These are phyloP conservation scores for Citrus australasica DNA, from an alignment of 345 rosid genomes.

Conservation along the genomic window DNA sequence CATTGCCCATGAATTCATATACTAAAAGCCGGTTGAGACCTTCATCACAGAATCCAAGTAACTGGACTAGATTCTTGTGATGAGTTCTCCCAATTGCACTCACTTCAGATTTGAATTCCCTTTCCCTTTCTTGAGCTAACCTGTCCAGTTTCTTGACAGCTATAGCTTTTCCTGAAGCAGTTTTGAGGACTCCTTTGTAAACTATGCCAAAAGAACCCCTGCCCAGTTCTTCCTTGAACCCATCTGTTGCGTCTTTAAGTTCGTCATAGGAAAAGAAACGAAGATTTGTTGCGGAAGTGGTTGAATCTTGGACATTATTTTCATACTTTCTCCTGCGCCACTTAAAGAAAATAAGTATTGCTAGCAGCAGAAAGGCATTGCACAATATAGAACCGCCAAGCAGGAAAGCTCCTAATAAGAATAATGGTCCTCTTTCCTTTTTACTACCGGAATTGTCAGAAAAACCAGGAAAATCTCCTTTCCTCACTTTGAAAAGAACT, in stretches of 20 bases:
- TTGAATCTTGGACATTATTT: neutral
- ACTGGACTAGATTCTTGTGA: conserved; percentile 19
- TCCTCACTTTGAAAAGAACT: conserved; percentile 20
- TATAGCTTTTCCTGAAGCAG: conserved; percentile 9
- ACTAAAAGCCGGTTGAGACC: conserved; percentile 19
- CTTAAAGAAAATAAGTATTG: neutral
- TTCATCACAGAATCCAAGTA: conserved; percentile 26
- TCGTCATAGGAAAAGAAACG: conserved; percentile 19
- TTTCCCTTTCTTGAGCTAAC: conserved; percentile 18
- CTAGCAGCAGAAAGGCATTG: conserved; percentile 7
- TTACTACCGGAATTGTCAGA: neutral
- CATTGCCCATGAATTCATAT: conserved; percentile 23
- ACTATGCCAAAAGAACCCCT: conserved; percentile 34
- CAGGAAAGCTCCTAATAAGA: conserved; percentile 15
- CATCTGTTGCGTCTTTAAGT: conserved; percentile 20
- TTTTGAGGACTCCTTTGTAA: conserved; percentile 23
- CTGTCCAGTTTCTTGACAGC: conserved; percentile 27
- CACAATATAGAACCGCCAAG: conserved; percentile 13
- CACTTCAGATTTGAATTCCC: conserved; percentile 30
- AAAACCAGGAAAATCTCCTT: neutral
- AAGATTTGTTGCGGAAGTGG: conserved; percentile 13
- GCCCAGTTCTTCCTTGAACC: conserved; percentile 31
- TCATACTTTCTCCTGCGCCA: neutral
- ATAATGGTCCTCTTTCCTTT: neutral
- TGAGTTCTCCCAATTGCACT: conserved; percentile 25